Conservation (phyloP, 768 basidiomycete species). For the Pisolithus albus region DNA sequence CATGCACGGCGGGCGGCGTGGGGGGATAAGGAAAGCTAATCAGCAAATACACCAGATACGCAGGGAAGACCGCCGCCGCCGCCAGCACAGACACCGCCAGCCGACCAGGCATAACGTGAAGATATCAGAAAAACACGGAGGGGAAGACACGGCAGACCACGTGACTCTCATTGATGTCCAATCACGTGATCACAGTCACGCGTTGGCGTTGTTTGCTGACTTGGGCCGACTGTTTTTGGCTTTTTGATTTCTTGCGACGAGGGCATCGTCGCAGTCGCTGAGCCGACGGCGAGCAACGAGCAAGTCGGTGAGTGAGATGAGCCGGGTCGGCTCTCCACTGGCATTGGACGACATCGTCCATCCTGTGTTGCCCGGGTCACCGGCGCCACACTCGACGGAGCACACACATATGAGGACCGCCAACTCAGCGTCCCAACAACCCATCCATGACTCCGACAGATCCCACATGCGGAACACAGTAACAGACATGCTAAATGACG, state of each 20-base stretch:
- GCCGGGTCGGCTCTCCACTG: constrained; percentile 33
- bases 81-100: constrained; percentile 36
- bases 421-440: constrained; percentile 28
- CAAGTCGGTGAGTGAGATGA: constrained; percentile 18
- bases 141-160: constrained; percentile 10
- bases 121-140: background rate
- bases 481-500: constrained; percentile 33
- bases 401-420: constrained; percentile 12
- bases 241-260: constrained; percentile 25
- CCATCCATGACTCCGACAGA: constrained; percentile 42
- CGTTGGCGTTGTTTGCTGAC: constrained; percentile 31
- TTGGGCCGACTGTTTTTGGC: constrained; percentile 14
- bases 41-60: constrained; percentile 56
- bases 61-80: constrained; percentile 37
- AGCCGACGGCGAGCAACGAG: constrained; percentile 4
- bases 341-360: constrained; percentile 53
- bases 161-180: constrained; percentile 17
- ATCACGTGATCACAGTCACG: constrained; percentile 29
- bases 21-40: constrained; percentile 62
- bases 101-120: constrained; percentile 7
- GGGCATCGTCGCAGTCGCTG: constrained; percentile 6
- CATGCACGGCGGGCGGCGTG: constrained; percentile 39
- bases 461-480: constrained; percentile 42
- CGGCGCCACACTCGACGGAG: constrained; percentile 26
- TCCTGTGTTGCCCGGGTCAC: constrained; percentile 42